Percentiles rank a stretch among this genome's conserved stretches.
Evolutionary conservation across 768 basidiomycete genomes (phyloP).

Genomic region (Trametes elegans): DNA sequence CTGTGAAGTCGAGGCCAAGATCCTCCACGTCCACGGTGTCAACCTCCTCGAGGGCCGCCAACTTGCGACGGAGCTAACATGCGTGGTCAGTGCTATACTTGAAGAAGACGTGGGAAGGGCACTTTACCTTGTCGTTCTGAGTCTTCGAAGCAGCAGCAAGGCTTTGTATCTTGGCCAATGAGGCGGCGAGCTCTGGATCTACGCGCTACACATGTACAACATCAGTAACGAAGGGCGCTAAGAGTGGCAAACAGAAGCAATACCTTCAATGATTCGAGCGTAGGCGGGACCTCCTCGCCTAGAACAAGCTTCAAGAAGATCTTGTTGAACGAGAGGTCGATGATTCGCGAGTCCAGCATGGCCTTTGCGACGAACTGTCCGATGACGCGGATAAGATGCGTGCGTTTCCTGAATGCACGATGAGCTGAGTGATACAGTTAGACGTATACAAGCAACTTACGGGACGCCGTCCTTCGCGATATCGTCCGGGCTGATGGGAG

Average conservation of each 20-base stretch:
- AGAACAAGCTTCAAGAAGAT: slow-evolving; percentile 91
- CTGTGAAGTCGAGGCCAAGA: slow-evolving; percentile 91
- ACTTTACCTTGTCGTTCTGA: slow-evolving; percentile 51
- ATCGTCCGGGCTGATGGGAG: slow-evolving; percentile 72
- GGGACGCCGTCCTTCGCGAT: slow-evolving; percentile 70
- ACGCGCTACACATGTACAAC: slow-evolving; percentile 54
- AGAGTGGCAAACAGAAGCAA: slow-evolving; percentile 15
- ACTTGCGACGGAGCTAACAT: slow-evolving; percentile 26
- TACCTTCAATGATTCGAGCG: slow-evolving; percentile 81
- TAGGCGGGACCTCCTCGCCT: slow-evolving; percentile 81
- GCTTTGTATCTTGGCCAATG: slow-evolving; percentile 73
- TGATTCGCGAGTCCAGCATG: slow-evolving; percentile 94
- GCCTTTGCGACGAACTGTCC: slow-evolving; percentile 98
- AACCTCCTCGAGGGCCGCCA: slow-evolving; percentile 36
- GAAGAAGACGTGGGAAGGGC: slow-evolving; percentile 7
- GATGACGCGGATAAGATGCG: slow-evolving; percentile 83
- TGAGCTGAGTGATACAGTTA: background rate
- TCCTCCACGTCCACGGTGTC: slow-evolving; percentile 77
- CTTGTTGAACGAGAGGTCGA: slow-evolving; percentile 93
- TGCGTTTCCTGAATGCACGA: slow-evolving; percentile 60
- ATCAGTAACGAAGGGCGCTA: no score
- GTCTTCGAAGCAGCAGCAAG: slow-evolving; percentile 49
- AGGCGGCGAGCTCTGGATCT: slow-evolving; percentile 82
- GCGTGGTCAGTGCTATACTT: background rate
- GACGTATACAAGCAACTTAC: slow-evolving; percentile 41